Evolutionary conservation across 805 yeast species (phyloP).

Genomic region (Wickerhamiella domercqiae): DNA sequence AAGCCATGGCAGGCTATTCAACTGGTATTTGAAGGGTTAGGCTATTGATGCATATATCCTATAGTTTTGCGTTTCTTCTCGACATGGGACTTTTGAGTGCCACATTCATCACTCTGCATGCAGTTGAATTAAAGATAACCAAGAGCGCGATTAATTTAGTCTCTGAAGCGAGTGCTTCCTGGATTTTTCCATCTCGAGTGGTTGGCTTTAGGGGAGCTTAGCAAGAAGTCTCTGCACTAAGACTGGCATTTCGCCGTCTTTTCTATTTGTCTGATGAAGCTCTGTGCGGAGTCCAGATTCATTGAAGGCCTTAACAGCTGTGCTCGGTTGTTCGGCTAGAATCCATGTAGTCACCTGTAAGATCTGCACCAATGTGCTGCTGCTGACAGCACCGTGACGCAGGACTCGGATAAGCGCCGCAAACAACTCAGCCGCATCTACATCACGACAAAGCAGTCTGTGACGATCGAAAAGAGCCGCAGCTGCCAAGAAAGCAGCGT

Average conservation of each 20-base stretch:
- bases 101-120: too few relatives aligned
- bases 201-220: too few relatives aligned
- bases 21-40: too few relatives aligned
- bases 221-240: slow-evolving; percentile 1
- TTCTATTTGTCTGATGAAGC: too few relatives aligned
- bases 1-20: too few relatives aligned
- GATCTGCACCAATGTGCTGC: not conserved
- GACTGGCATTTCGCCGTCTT: slow-evolving; percentile 2
- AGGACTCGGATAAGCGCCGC: slow-evolving; percentile 4
- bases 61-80: too few relatives aligned
- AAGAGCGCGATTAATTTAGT: too few relatives aligned
- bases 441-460: slow-evolving; percentile 5
- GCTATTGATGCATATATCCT: too few relatives aligned
- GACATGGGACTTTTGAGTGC: too few relatives aligned
- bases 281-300: not conserved
- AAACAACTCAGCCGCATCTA: slow-evolving; percentile 6
- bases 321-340: not conserved
- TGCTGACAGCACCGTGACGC: not conserved
- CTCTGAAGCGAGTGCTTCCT: too few relatives aligned
- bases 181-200: too few relatives aligned
- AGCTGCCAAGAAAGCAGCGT: slow-evolving; percentile 10
- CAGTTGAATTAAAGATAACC: too few relatives aligned
- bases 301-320: not conserved
- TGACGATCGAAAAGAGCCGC: slow-evolving; percentile 9
- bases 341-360: not conserved